Base-by-base conservation (phyloP, 2,329 filamentous ascomycete genomes). In the Pleurostoma richardsiae region DNA sequence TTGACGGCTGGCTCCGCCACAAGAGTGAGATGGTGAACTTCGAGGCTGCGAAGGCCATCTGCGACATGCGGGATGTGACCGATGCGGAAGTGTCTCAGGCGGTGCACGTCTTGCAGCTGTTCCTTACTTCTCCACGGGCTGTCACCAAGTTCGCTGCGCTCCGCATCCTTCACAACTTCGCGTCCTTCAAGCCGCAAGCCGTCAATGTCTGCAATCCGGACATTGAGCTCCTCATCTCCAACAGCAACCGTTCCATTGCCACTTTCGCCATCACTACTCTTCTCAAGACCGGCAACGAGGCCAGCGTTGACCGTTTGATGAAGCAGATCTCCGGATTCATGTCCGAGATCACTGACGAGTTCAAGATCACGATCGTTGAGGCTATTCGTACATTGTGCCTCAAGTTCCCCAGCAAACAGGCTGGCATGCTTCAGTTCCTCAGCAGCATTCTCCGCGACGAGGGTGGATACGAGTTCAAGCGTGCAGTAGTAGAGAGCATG, bases 1-100 rank as follows among this genome's bases (percentile, higher is more conserved):
- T 99, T 59, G 92, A 97, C 66, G 88, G 90, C 61, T 97, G 92
- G 92, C 73, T 99, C 67, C 83, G 91, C 66, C 92, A 97, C 71
- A 97, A 99, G 85, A 95, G 90, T 69, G 94, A 97, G 68, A 95
- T 96, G 90, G 91, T 99, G 71, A 97, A 96, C 74, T 96, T 99
- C 57, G 94, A 99, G 72, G 94, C 94, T 45, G 94, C 94, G 54
- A 97, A 97, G 78, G 92, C 92, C 44, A 96, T 99, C 60, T 95
- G 91, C 72, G 88, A 95, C 59, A 86, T 97, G 79, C 83, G 86
- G 54, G 90, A 97, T 66, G 86, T 97, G 41, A 91, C 88, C 48
- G 94, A 99, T 63, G 85, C 83, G 46, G 92, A 99, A 67, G 88
- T 95, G 39, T 81, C 86, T 39, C 90, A 96, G 68, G 91, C 92